phyloP scores from a whole-genome alignment of 139 green algal species.

The Asterochloris sp. region DNA sequence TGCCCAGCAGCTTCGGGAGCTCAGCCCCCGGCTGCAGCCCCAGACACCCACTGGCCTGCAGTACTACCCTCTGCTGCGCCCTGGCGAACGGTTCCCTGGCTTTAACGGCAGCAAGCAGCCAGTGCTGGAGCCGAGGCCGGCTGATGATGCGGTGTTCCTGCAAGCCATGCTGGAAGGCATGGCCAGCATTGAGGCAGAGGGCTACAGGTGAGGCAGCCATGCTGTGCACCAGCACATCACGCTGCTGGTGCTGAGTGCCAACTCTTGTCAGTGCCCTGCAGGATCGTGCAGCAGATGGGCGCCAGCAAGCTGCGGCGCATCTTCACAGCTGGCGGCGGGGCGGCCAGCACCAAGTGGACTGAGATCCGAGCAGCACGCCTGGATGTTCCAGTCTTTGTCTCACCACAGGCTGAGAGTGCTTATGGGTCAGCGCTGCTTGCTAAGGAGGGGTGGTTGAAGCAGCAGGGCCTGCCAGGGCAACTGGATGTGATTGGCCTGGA shows the following conservation, averaged over 20 bases:
- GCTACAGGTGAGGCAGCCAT: conserved; percentile 50
- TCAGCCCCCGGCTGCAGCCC: conserved; percentile 59
- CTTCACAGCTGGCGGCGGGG: conserved; percentile 75
- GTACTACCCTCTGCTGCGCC: conserved; percentile 80
- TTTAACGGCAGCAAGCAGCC: conserved; percentile 66
- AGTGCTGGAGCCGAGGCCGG: conserved; percentile 59
- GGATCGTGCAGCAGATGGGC: background rate
- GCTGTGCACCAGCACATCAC: background rate
- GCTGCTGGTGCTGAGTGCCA: background rate
- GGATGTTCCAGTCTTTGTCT: conserved; percentile 62
- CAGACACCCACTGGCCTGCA: conserved; percentile 54
- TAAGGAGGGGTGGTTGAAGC: too few species aligned
- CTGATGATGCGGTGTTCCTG: conserved; percentile 68
- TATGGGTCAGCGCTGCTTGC: conserved; percentile 77
- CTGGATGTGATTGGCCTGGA: too few species aligned
- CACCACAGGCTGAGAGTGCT: conserved; percentile 61
- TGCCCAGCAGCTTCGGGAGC: conserved; percentile 58
- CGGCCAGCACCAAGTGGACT: conserved; percentile 75
- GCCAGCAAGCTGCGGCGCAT: background rate
- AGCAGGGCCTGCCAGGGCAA: too few species aligned
- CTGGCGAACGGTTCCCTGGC: conserved; percentile 88
- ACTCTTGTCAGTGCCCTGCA: background rate
- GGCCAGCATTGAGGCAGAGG: conserved; percentile 68
- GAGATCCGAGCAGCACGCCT: conserved; percentile 57
- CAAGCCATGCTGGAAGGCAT: conserved; percentile 86